Base-by-base conservation (phyloP, 2,329 filamentous ascomycete species). In the Penicillium sp. region DNA sequence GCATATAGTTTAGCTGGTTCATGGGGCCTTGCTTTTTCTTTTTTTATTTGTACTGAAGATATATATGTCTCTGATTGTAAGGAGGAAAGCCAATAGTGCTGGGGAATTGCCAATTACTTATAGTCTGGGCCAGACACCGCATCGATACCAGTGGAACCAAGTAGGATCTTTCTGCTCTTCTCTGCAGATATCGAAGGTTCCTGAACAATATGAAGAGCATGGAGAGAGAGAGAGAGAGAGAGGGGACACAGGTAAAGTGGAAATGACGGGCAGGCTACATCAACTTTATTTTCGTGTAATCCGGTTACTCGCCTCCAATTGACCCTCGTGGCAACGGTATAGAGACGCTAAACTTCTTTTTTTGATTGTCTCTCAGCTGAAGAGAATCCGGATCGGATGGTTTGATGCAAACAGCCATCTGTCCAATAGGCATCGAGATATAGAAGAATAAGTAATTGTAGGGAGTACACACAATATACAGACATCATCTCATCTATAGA, bases 251-350 rank as follows among this genome's bases (percentile, higher is more conserved):
- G 38, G 29, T 32, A 54, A 31, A 31, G 46, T 58, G 31, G 40
- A 55, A 47, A 65, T 59, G 48, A 54, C 58, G 57, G 49, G 53
- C 56, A 63, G 62, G 49, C 39, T 57, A 63, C 60, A 58, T 60
- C 53, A 64, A 63, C 61, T 63, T 53, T 63, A 65, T 64, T 57
- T 38, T 57, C 26, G 60, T 65, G 60, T 61, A 64, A 64, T 58
- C 24, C 24, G 22, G 22, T 18, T 35, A 14, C 47, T 59, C 40
- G 29, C 49, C 47, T 48, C 40, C 22, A 40, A 40, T 34, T 29
- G 20, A 35, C 31, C 40, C 43, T 45, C 53, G 53, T 56, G 48
- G 53, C 53, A 54, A 35, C 6, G 20, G 4, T 29, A 39, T 35
- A 46, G 5, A 50, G 42, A 18, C 13, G 4, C 10, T 14, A n/a